Percentiles rank a stretch among this genome's conserved stretches.
phyloP scores from a whole-genome alignment of 1,284 basidiomycete genomes.

The Pseudozyma sp. region DNA sequence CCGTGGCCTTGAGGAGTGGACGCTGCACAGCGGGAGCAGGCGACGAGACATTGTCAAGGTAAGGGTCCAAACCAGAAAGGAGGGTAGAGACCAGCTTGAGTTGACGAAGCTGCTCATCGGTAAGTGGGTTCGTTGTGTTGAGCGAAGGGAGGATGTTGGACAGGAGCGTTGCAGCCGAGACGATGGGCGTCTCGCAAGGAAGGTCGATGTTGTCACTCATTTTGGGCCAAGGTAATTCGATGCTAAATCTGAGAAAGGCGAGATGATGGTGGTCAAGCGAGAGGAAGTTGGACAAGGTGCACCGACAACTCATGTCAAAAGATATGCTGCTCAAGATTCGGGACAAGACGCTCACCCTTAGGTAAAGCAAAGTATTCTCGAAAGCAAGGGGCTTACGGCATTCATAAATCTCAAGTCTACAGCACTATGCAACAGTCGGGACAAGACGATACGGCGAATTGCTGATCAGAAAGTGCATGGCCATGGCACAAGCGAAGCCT shows the following conservation, averaged over 20 bases:
- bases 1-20: conserved; percentile 47
- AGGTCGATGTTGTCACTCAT: conserved; percentile 37
- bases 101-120: conserved; percentile 21
- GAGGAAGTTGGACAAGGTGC: too few species aligned
- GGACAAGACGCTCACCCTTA: too few species aligned
- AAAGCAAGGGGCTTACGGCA: too few species aligned
- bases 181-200: conserved; percentile 46
- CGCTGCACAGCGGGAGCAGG: conserved; percentile 35
- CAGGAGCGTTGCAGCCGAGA: conserved; percentile 42
- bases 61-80: conserved; percentile 46
- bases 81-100: conserved; percentile 40
- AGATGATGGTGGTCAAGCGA: not conserved
- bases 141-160: conserved; percentile 35
- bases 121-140: conserved; percentile 5
- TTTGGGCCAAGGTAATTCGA: not conserved
- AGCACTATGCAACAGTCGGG: not conserved
- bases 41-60: conserved; percentile 47
- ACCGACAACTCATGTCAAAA: too few species aligned
- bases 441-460: not conserved
- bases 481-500: not conserved
- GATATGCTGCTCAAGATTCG: not conserved
- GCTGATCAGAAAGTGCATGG: conserved; percentile 29
- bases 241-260: not conserved
- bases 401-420: too few species aligned
- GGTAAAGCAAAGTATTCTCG: too few species aligned